Evolutionary conservation across 148 eudicot genomes (phyloP).

Genomic region (Amaranthus cruentus): DNA sequence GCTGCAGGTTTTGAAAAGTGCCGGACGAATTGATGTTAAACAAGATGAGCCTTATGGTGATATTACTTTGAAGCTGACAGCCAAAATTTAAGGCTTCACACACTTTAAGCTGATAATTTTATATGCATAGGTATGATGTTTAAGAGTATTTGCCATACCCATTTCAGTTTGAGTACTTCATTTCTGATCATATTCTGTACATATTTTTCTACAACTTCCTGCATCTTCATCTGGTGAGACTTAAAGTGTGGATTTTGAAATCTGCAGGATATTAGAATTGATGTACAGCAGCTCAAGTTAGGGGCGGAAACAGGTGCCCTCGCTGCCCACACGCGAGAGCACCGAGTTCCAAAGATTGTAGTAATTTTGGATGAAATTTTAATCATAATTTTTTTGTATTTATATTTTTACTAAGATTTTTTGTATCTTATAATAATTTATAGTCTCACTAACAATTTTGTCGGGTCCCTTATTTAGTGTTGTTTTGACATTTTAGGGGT

Average conservation of each 20-base stretch:
- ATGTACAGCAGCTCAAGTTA: too few species aligned
- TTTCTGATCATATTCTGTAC: background rate
- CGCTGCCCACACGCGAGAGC: too few species aligned
- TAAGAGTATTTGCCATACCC: too few species aligned
- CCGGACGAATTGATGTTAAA: slow-evolving; percentile 47
- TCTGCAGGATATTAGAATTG: background rate
- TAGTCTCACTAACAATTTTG: too few species aligned
- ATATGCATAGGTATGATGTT: slow-evolving; percentile 20
- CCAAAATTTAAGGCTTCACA: slow-evolving; percentile 20
- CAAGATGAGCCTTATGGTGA: slow-evolving; percentile 74
- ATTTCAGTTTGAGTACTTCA: background rate
- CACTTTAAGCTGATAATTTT: background rate
- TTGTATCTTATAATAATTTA: too few species aligned
- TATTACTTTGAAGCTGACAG: slow-evolving; percentile 51
- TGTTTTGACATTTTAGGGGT: too few species aligned
- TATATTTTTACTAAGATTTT: too few species aligned
- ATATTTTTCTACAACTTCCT: background rate
- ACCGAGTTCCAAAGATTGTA: too few species aligned
- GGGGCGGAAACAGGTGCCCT: too few species aligned
- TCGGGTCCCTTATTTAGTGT: too few species aligned
- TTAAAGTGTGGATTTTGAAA: background rate
- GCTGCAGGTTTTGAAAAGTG: slow-evolving; percentile 55
- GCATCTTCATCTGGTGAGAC: background rate
- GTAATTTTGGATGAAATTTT: too few species aligned
- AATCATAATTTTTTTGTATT: too few species aligned